Conservation (phyloP, 2,329 filamentous ascomycete species). For the Saccharata proteae region DNA sequence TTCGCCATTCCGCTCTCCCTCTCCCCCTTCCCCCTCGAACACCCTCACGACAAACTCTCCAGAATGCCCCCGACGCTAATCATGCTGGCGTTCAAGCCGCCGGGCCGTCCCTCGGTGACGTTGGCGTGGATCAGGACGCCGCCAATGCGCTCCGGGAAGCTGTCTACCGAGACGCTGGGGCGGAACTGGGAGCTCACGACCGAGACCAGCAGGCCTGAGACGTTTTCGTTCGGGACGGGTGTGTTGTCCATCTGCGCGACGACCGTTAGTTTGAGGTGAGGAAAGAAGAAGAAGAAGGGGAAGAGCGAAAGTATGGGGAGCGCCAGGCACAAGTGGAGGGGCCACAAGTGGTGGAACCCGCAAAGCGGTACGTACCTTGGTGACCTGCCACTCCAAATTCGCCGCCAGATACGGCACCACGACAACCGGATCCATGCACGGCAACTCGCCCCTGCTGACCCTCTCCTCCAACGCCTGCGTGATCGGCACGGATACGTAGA, state of each 20-base stretch:
- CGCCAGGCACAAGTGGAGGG: background rate
- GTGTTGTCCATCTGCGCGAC: slow-evolving; percentile 23
- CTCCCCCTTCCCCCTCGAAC: too few relatives aligned
- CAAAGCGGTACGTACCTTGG: slow-evolving; percentile 3
- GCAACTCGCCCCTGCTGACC: slow-evolving; percentile 20
- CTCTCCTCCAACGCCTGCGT: slow-evolving; percentile 29
- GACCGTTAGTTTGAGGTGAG: background rate
- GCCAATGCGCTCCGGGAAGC: slow-evolving; percentile 25
- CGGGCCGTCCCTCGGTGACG: slow-evolving; percentile 14
- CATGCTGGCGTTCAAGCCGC: too few relatives aligned
- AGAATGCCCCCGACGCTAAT: too few relatives aligned
- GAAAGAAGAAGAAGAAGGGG: background rate
- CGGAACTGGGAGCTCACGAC: slow-evolving; percentile 27
- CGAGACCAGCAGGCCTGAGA: slow-evolving; percentile 26
- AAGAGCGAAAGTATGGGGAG: background rate
- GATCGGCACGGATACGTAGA: slow-evolving; percentile 31
- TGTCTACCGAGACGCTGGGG: slow-evolving; percentile 19
- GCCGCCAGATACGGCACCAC: slow-evolving; percentile 15
- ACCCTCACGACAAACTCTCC: too few relatives aligned
- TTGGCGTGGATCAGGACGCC: slow-evolving; percentile 17
- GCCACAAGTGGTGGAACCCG: background rate
- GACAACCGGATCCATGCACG: slow-evolving; percentile 13
- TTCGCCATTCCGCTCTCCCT: too few relatives aligned
- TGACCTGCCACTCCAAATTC: slow-evolving; percentile 17
- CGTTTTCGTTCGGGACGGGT: slow-evolving; percentile 18